Conservation (phyloP, 768 basidiomycete species). For the Paxillus rubicundulus region DNA sequence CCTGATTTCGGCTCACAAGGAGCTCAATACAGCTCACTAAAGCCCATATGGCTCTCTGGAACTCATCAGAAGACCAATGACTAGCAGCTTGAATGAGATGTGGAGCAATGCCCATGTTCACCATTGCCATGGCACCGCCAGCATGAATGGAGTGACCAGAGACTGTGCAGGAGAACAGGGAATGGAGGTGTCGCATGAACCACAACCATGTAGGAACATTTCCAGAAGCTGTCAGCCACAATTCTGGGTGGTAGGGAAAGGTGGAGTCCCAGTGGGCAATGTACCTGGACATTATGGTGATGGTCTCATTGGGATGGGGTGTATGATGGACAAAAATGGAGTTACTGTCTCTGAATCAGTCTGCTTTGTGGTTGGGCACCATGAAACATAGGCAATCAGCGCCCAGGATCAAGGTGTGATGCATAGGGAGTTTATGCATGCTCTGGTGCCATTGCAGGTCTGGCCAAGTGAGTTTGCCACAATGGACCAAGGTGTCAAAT, state of each 20-base stretch:
- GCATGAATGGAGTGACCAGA: constrained; percentile 36
- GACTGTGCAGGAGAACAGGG: constrained; percentile 21
- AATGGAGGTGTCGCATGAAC: constrained; percentile 31
- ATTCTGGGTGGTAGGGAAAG: constrained; percentile 26
- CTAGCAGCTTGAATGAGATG: constrained; percentile 15
- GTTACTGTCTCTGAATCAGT: constrained; percentile 25
- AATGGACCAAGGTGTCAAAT: constrained; percentile 25
- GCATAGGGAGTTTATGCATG: constrained; percentile 18
- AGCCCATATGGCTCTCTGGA: constrained; percentile 16
- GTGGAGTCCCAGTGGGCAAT: constrained; percentile 23
- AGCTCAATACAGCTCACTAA: too few relatives aligned
- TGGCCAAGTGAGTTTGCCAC: constrained; percentile 29
- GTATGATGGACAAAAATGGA: background rate
- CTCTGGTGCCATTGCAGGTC: constrained; percentile 8
- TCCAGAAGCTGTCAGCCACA: too few relatives aligned
- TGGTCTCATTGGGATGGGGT: constrained; percentile 1
- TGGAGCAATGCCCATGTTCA: constrained; percentile 8
- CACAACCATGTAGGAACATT: constrained; percentile 35
- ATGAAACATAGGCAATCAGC: constrained; percentile 11
- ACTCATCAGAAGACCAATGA: constrained; percentile 17
- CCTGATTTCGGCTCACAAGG: too few relatives aligned
- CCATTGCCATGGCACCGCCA: constrained; percentile 20
- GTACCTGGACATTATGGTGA: constrained; percentile 19
- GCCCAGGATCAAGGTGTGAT: constrained; percentile 6
- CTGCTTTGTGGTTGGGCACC: constrained; percentile 40